These are phyloP conservation scores for Daldinia caldariorum DNA, from an alignment of 495 filamentous ascomycete genomes.

Conservation along the genomic window DNA sequence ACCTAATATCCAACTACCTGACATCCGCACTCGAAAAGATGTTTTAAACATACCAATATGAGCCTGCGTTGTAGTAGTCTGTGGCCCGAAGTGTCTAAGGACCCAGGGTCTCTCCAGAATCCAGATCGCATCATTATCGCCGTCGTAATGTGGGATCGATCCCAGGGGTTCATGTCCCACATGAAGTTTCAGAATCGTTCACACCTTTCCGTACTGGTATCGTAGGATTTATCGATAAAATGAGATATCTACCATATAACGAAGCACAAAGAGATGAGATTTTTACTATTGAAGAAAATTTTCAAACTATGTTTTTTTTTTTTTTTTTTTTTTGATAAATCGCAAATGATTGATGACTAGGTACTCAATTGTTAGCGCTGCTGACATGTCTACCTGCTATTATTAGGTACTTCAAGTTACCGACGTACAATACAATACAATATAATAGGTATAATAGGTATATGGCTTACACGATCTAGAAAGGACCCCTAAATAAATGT, in stretches of 20 bases:
- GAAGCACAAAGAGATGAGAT: slow-evolving; percentile 7
- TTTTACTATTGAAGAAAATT: no score
- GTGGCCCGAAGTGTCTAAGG: slow-evolving; percentile 15
- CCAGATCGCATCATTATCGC: slow-evolving; percentile 43
- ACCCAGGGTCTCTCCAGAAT: slow-evolving; percentile 28
- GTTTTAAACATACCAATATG: background rate
- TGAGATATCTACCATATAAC: slow-evolving; percentile 10
- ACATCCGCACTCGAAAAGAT: slow-evolving; percentile 2
- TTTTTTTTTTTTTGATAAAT: slow-evolving; percentile 6
- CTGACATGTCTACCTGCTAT: background rate
- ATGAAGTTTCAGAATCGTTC: slow-evolving; percentile 44
- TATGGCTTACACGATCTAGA: background rate
- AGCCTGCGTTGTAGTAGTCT: background rate
- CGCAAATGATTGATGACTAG: slow-evolving; percentile 22
- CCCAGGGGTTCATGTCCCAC: slow-evolving; percentile 46
- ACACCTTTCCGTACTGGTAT: slow-evolving; percentile 33
- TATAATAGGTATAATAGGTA: no score
- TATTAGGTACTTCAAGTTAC: background rate
- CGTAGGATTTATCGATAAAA: slow-evolving; percentile 15
- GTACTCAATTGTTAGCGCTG: background rate
- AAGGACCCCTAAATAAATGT: background rate
- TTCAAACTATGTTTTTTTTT: background rate
- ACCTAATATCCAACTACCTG: background rate
- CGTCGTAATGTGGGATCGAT: slow-evolving; percentile 40
- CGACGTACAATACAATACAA: no score